Conservation (phyloP, 805 yeast species). For the Suhomyces emberorum region DNA sequence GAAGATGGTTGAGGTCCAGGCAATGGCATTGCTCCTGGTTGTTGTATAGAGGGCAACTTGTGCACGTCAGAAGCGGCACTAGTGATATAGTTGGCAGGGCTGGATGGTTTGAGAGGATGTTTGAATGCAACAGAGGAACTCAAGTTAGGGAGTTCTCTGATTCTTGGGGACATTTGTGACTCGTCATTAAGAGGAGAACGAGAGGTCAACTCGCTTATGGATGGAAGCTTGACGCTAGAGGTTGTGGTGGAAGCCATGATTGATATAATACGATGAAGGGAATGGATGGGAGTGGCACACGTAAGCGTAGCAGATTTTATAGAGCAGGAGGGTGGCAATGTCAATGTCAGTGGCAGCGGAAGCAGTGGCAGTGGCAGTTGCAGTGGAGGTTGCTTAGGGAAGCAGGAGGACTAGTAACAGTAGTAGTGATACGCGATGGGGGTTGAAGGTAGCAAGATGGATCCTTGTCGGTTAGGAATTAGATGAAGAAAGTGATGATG, state of each 20-base stretch:
- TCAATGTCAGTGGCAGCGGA: too few species aligned
- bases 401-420: too few species aligned
- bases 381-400: too few species aligned
- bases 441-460: too few species aligned
- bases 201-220: conserved; percentile 15
- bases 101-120: conserved; percentile 5
- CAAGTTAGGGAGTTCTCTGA: conserved; percentile 6
- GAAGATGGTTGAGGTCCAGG: conserved; percentile 4
- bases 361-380: too few species aligned
- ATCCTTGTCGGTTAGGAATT: too few species aligned
- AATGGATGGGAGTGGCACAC: too few species aligned
- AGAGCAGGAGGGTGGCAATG: neutral
- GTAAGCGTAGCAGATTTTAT: too few species aligned
- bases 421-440: too few species aligned
- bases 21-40: conserved; percentile 3
- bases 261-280: too few species aligned
- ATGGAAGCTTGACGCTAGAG: conserved; percentile 9
- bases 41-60: conserved; percentile 6
- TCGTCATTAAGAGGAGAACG: conserved; percentile 7
- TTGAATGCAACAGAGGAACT: conserved; percentile 2
- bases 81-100: conserved; percentile 10
- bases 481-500: neutral
- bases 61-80: conserved; percentile 3
- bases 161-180: conserved; percentile 6
- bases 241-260: conserved; percentile 6